Conservation (phyloP, 1,139 yeast genomes). For the Candida sanyaensis region DNA sequence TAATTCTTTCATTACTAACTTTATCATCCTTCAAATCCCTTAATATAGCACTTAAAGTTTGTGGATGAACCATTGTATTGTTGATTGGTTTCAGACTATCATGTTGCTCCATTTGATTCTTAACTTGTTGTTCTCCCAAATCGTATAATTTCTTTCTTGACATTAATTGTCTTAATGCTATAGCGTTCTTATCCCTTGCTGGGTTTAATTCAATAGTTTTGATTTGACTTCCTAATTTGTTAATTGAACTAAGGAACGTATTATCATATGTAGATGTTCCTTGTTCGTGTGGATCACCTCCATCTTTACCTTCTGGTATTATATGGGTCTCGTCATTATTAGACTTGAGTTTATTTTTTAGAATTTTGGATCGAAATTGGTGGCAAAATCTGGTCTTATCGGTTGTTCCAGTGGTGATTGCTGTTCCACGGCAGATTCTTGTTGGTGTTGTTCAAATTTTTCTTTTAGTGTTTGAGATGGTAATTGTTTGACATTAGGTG, state of each 20-base stretch:
- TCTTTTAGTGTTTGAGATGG: slow-evolving; percentile 22
- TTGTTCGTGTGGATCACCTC: slow-evolving; percentile 43
- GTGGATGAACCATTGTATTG: slow-evolving; percentile 40
- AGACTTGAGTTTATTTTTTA: slow-evolving; percentile 19
- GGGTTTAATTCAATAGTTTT: slow-evolving; percentile 27
- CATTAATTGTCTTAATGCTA: slow-evolving; percentile 37
- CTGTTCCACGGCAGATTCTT: slow-evolving; percentile 2
- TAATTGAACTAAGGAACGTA: slow-evolving; percentile 31
- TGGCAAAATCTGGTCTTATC: slow-evolving; percentile 8
- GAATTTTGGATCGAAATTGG: slow-evolving; percentile 22
- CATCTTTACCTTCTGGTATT: slow-evolving; percentile 42
- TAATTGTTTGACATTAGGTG: slow-evolving; percentile 25
- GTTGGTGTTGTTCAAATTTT: slow-evolving; percentile 17
- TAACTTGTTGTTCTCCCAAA: slow-evolving; percentile 26
- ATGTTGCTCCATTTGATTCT: slow-evolving; percentile 5
- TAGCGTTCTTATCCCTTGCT: slow-evolving; percentile 17
- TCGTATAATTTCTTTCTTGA: slow-evolving; percentile 31
- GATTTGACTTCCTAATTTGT: slow-evolving; percentile 38
- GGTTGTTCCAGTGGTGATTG: not conserved
- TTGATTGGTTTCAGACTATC: slow-evolving; percentile 3
- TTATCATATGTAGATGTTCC: slow-evolving; percentile 23
- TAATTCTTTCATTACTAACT: slow-evolving; percentile 21
- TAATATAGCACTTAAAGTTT: slow-evolving; percentile 36
- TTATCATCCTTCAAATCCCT: slow-evolving; percentile 37
- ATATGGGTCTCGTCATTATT: slow-evolving; percentile 11